Percentiles rank a stretch among this genome's conserved stretches.
Conservation (phyloP, 1,284 basidiomycete genomes). For the Tausonia pullulans region DNA sequence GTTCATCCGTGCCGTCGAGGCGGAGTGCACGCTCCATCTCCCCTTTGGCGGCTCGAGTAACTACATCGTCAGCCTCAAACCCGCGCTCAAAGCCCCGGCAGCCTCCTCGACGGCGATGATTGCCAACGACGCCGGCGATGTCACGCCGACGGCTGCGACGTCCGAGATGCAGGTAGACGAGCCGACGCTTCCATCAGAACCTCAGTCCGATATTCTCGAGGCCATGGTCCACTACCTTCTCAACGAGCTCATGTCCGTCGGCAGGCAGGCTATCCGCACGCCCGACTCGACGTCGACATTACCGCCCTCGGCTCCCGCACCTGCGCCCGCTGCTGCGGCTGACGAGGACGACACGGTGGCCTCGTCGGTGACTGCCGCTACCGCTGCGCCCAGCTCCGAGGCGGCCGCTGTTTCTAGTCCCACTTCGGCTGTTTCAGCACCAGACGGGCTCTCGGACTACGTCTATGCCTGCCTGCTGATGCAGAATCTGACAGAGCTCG, state of each 20-base stretch:
- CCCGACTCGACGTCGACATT: slow-evolving; percentile 6
- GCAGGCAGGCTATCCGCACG: slow-evolving; percentile 36
- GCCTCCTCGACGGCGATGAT: too few species aligned
- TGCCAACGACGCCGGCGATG: background rate
- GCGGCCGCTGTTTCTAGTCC: slow-evolving; percentile 6
- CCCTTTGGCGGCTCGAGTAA: too few species aligned
- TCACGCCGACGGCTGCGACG: slow-evolving; percentile 3
- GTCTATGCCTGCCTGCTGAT: slow-evolving; percentile 78
- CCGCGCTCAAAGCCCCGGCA: too few species aligned
- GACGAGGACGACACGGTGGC: background rate
- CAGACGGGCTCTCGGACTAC: slow-evolving; percentile 32
- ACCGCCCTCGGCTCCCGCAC: slow-evolving; percentile 10
- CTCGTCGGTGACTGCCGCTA: slow-evolving; percentile 11
- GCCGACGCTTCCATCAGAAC: slow-evolving; percentile 16
- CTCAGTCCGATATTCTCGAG: slow-evolving; percentile 45
- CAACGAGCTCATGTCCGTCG: slow-evolving; percentile 53
- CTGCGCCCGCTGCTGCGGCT: background rate
- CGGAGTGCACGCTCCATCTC: slow-evolving; percentile 45
- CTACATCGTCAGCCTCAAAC: too few species aligned
- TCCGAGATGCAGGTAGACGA: slow-evolving; percentile 53
- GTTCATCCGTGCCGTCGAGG: slow-evolving; percentile 64
- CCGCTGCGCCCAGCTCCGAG: slow-evolving; percentile 5
- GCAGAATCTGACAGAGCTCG: slow-evolving; percentile 80
- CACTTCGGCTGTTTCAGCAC: slow-evolving; percentile 10
- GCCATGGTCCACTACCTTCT: slow-evolving; percentile 59